These are phyloP conservation scores for Capsicum chinense DNA, from an alignment of 257 asterid genomes.

Conservation along the genomic window DNA sequence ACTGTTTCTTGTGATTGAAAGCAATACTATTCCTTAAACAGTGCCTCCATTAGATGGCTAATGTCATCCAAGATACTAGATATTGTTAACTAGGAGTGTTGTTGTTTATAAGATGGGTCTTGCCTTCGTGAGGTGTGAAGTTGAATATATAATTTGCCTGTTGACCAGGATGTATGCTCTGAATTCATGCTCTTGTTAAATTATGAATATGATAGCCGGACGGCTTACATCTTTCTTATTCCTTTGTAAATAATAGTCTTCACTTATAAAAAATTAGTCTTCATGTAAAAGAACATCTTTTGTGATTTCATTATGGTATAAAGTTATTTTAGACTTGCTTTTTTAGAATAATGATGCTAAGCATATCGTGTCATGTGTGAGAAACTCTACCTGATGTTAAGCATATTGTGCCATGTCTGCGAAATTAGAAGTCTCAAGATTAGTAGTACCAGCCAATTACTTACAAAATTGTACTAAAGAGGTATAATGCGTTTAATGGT, in stretches of 20 bases:
- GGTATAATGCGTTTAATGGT: not conserved
- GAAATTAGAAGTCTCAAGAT: not conserved
- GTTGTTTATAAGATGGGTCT: not conserved
- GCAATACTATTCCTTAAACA: not conserved
- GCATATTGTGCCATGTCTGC: not conserved
- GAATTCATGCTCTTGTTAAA: not conserved
- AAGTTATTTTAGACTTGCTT: constrained; percentile 20
- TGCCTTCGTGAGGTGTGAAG: not conserved
- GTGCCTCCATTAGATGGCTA: constrained; percentile 7
- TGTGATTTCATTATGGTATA: not conserved
- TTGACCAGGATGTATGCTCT: constrained; percentile 13
- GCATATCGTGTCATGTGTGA: too few species aligned
- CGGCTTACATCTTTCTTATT: not conserved
- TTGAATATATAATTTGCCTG: not conserved
- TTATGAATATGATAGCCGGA: constrained; percentile 4
- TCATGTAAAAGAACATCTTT: not conserved
- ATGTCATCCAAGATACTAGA: not conserved
- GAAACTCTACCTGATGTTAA: not conserved
- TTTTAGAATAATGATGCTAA: not conserved
- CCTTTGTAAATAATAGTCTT: constrained; percentile 5
- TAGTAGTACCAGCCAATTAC: not conserved
- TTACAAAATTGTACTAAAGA: not conserved
- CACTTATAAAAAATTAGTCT: not conserved
- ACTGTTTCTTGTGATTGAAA: constrained; percentile 22
- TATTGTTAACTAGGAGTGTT: not conserved